Evolutionary conservation across 257 asterid genomes (phyloP).

Genomic region (Oldenlandia corymbosa): DNA sequence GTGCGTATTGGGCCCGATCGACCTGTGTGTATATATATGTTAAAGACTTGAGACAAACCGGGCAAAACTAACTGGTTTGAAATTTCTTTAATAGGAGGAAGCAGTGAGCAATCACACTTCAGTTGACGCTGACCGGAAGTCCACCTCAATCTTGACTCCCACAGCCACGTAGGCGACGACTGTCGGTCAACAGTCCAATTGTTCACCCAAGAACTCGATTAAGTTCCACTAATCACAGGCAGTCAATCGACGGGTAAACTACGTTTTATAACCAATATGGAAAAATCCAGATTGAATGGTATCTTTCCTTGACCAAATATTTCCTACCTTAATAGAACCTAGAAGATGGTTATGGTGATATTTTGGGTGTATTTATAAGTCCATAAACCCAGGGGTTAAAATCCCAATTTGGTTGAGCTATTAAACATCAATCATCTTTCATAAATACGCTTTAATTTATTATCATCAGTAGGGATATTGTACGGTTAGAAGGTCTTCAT

Average conservation of each 20-base stretch:
- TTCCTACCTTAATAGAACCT: not conserved
- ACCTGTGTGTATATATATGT: no score
- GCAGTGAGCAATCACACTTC: no score
- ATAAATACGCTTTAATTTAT: no score
- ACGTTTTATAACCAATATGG: not conserved
- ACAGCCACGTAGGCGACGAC: not conserved
- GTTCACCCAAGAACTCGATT: not conserved
- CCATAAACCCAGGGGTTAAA: no score
- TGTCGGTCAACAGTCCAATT: not conserved
- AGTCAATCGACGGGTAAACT: slow-evolving; percentile 14
- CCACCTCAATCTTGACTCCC: not conserved
- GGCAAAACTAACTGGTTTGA: no score
- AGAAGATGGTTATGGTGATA: no score
- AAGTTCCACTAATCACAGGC: no score
- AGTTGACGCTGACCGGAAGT: slow-evolving; percentile 12
- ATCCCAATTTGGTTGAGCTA: no score
- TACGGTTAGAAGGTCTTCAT: not conserved
- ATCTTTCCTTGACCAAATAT: not conserved
- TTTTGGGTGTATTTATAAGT: no score
- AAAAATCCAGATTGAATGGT: not conserved
- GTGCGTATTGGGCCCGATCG: not conserved
- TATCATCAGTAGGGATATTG: not conserved
- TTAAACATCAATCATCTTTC: no score
- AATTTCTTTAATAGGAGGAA: no score
- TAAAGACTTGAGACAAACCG: no score